Base-by-base conservation (phyloP, 2,329 filamentous ascomycete genomes). In the Emergomyces orientalis region DNA sequence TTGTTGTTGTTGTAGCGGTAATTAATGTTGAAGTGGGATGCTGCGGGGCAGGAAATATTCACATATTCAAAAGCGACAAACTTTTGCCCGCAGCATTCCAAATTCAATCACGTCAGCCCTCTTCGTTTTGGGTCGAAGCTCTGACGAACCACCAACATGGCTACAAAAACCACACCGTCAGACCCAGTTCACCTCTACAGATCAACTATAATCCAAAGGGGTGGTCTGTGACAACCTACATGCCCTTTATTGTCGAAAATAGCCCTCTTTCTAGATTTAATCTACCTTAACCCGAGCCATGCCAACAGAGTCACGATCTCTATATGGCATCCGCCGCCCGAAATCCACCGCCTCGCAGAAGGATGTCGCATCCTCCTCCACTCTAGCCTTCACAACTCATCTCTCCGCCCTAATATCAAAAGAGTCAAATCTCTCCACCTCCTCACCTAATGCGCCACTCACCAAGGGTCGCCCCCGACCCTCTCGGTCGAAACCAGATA, bases 321-420 rank as follows among this genome's bases (percentile, higher is more conserved):
- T 97, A 17, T 97, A 97, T 76, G 91, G 91, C 71, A 83, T 88
- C 60, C 84, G 85, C 62, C 84, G 86, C 45, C 79, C 84, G 13
- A 93, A 91, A 75, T 86, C 86, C 49, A 73, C 74, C 64, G 73
- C 72, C 60, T 76, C 78, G 69, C 81, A 84, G 67, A 87, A 86
- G 71, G 86, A 88, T 70, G 84, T 90, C 63, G 81, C 82, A 25
- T 85, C 86, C 22, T 84, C 91, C 22, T 88, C 85, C 59, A 88
- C 86, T 54, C 84, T 96, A 62, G 86, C 91, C 72, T 97, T 99
- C 78, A 86, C 89, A n/a, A 90, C 90, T 13, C 89, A 94, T 67
- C 85, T 97, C 66, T 88, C 89, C 69, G 89, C 87, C 55, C 85
- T 97, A 62, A 90, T 97, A 76, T 80, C 87, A 61, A 80, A 79